Evolutionary conservation across 345 rosid genomes (phyloP).

Genomic region (Populus nigra): DNA sequence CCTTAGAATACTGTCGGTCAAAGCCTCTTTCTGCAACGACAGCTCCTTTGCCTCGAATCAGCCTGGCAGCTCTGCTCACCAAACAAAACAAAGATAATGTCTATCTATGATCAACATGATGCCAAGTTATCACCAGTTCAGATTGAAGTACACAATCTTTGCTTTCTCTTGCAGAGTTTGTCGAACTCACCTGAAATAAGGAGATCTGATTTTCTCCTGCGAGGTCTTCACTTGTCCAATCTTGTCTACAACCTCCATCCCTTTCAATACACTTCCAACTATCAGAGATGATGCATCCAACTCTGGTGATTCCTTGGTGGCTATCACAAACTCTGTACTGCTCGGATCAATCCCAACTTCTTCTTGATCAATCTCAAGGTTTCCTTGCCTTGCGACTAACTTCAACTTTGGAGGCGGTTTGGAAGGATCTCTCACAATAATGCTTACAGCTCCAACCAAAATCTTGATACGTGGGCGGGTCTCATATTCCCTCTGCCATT

Average conservation of each 20-base stretch:
- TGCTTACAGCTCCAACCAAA: constrained; percentile 64
- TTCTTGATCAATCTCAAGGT: constrained; percentile 67
- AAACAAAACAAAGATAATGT: not conserved
- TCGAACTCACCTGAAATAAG: constrained; percentile 71
- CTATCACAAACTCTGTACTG: constrained; percentile 77
- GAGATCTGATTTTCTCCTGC: constrained; percentile 72
- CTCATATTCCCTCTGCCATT: constrained; percentile 54
- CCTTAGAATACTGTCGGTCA: constrained; percentile 83
- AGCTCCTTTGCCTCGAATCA: constrained; percentile 85
- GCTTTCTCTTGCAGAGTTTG: too few relatives aligned
- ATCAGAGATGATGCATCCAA: constrained; percentile 72
- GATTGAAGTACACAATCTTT: too few relatives aligned
- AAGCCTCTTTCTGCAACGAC: constrained; percentile 91
- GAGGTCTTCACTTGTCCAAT: constrained; percentile 71
- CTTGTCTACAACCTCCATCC: constrained; percentile 66
- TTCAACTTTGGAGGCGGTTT: constrained; percentile 82
- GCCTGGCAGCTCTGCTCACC: constrained; percentile 69
- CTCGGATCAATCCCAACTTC: constrained; percentile 61
- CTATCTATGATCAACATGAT: not conserved
- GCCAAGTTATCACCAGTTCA: too few relatives aligned
- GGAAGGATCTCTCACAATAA: constrained; percentile 70
- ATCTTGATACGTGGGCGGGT: constrained; percentile 50
- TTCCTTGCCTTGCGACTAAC: constrained; percentile 66
- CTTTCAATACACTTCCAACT: constrained; percentile 73
- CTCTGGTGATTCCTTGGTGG: constrained; percentile 69